A percentile compares a stretch with the other conserved stretches of the same genome.
Evolutionary conservation across 306 rosid species (phyloP).

Genomic region (Notholithocarpus densiflorus): DNA sequence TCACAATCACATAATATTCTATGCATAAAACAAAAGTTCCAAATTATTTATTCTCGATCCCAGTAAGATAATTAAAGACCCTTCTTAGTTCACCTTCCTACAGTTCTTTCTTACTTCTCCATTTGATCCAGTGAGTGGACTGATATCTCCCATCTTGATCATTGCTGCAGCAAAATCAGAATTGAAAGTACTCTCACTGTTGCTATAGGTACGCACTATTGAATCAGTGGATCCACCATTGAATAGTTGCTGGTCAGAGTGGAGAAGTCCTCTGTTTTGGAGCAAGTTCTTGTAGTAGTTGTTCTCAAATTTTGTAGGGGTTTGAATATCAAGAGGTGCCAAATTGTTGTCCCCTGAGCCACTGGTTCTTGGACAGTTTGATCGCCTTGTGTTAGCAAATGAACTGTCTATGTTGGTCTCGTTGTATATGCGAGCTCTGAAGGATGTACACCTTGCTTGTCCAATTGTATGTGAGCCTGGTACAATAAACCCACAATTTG

Average conservation of each 20-base stretch:
- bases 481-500: background rate
- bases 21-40: background rate
- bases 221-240: slow-evolving; percentile 76
- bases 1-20: background rate
- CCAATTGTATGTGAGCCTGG: slow-evolving; percentile 85
- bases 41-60: background rate
- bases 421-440: slow-evolving; percentile 60
- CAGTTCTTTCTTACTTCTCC: slow-evolving; percentile 84
- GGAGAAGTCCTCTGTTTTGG: slow-evolving; percentile 67
- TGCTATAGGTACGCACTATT: slow-evolving; percentile 42
- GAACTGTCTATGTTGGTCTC: slow-evolving; percentile 50
- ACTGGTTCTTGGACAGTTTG: slow-evolving; percentile 48
- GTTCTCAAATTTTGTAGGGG: slow-evolving; percentile 62
- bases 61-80: background rate
- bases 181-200: slow-evolving; percentile 29
- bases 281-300: slow-evolving; percentile 66
- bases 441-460: slow-evolving; percentile 71
- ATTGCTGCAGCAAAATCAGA: slow-evolving; percentile 60
- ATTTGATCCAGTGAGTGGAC: slow-evolving; percentile 73
- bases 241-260: slow-evolving; percentile 77
- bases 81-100: slow-evolving; percentile 44
- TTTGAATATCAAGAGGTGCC: slow-evolving; percentile 69
- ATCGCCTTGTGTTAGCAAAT: slow-evolving; percentile 46
- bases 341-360: slow-evolving; percentile 88
- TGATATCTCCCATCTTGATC: slow-evolving; percentile 84